Percentiles rank a stretch among this genome's conserved stretches.
These are phyloP conservation scores for Wickerhamiella domercqiae DNA, from an alignment of 805 yeast species.

Conservation along the genomic window DNA sequence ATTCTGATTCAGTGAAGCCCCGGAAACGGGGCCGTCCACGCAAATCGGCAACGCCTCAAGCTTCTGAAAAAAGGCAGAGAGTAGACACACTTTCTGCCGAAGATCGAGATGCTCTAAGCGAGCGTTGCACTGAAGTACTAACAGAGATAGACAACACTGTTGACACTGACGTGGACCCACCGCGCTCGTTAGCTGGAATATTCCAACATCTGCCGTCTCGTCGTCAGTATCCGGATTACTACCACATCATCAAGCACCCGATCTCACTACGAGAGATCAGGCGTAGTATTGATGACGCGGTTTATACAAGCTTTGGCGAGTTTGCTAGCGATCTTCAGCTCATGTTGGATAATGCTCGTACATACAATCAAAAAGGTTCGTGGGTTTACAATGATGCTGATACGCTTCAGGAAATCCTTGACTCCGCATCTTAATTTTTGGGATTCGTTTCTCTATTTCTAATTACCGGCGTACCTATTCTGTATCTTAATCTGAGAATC, in stretches of 20 bases:
- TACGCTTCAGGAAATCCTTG: constrained; percentile 10
- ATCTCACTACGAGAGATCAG: constrained; percentile 41
- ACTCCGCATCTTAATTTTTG: no score
- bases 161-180: constrained; percentile 15
- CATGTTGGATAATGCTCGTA: constrained; percentile 55
- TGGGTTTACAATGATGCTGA: constrained; percentile 46
- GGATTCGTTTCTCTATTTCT: no score
- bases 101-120: constrained; percentile 2
- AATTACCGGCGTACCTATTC: no score
- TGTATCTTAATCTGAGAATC: no score
- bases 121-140: constrained; percentile 4
- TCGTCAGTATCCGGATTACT: constrained; percentile 74
- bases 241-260: constrained; percentile 43
- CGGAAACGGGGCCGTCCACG: constrained; percentile 32
- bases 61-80: not conserved
- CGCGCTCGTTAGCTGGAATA: constrained; percentile 25
- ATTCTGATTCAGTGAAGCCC: constrained; percentile 26
- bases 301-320: constrained; percentile 29
- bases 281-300: constrained; percentile 29
- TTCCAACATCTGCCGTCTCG: constrained; percentile 61
- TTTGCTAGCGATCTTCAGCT: constrained; percentile 35
- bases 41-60: not conserved
- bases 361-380: constrained; percentile 55
- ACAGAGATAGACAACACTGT: constrained; percentile 3
- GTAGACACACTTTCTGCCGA: constrained; percentile 1